These are phyloP conservation scores for Pharnaceum exiguum DNA, from an alignment of 148 eudicot species.

Conservation along the genomic window DNA sequence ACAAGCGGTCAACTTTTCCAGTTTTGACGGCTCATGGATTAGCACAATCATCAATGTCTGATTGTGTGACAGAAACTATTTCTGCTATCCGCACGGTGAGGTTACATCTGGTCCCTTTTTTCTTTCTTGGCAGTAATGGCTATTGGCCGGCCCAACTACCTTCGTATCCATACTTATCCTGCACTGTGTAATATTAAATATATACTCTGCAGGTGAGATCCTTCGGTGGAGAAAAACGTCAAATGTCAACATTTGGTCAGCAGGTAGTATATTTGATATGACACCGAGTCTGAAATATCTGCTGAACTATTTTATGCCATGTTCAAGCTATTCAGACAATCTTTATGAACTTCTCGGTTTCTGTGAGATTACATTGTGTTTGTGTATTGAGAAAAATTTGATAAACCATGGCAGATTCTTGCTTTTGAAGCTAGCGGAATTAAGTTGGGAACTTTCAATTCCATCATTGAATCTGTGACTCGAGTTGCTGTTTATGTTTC, in stretches of 20 bases:
- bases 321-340: neutral
- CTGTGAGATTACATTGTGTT: too few relatives aligned
- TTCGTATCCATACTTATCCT: constrained; percentile 1
- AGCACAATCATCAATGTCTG: constrained; percentile 85
- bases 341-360: neutral
- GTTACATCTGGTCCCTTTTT: constrained; percentile 9
- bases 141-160: neutral
- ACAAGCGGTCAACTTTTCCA: constrained; percentile 83
- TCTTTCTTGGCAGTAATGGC: neutral
- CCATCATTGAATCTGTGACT: constrained; percentile 84
- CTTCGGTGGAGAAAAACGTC: constrained; percentile 91
- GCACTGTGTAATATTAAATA: constrained; percentile 13
- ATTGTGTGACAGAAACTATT: constrained; percentile 85
- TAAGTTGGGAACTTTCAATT: constrained; percentile 78
- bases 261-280: constrained; percentile 47
- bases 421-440: constrained; percentile 78
- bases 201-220: constrained; percentile 79
- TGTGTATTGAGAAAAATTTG: constrained; percentile 12
- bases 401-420: constrained; percentile 51
- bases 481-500: constrained; percentile 88
- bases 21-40: constrained; percentile 83
- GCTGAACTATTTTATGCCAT: neutral
- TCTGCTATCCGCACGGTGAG: constrained; percentile 97
- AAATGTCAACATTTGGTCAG: constrained; percentile 80
- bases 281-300: neutral